Evolutionary conservation across 805 yeast genomes (phyloP), one percentile per base, ranked within the genome.

Genomic region (Debaryomyces maramus): DNA sequence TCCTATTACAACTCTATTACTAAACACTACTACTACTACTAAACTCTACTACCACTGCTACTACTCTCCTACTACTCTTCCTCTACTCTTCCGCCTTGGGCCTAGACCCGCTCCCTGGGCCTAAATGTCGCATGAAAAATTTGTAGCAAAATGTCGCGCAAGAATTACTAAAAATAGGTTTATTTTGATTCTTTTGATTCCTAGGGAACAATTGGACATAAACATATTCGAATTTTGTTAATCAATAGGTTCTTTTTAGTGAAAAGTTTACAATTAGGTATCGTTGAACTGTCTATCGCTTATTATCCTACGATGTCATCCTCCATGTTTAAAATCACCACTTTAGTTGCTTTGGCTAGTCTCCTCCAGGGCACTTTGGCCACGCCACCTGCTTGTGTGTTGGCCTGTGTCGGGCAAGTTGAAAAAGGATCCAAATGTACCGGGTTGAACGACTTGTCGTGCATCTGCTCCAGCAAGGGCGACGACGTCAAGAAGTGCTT

Each of bases 341-440:
- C 59, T 24, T 49, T 56, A 32, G 49, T 60, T 36, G 63, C 63
- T 18, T 51, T 71, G 43, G 70, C 74, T 38, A 61, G 75, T 21
- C 60, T 65, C 45, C 52, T 72, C 41, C 67, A 76, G 17, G 55
- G 72, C 22, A 73, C 75, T 21, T 77, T 80, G 33, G 83, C 86
- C 39, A 73, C 91, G 40, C 93, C 96, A 37, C 96, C 97, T 45
- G 96, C 97, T 27, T 89, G 96, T 73, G 68, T 89, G 50, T 73
- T 89, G 61, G 95, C 96, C 29, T 88, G 96, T 77, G 91, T 86
- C 43, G 76, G 88, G 41, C 74, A 78, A 55, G 90, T 85, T 40
- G 71, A 75, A 46, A 76, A 76, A 60, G 73, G 81, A 11, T 63
- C 78, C 30, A 44, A 67, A 34, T 85, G 93, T 65, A 51, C 67